A percentile compares a stretch with the other conserved stretches of the same genome.
phyloP scores from a whole-genome alignment of 1,284 basidiomycete genomes.

The Mycena sp. region DNA sequence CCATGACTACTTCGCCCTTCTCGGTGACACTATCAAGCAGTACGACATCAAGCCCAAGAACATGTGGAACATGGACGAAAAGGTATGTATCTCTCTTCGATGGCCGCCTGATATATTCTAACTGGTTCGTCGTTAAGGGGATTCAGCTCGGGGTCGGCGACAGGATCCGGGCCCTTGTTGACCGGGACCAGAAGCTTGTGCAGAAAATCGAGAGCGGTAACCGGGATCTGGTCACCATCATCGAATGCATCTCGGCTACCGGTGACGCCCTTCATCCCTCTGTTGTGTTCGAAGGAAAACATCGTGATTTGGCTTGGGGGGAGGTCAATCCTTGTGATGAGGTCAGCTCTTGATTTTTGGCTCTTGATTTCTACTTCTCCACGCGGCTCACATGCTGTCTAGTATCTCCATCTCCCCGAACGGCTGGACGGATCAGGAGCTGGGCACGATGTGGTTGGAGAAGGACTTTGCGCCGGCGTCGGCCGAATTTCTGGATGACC shows the following conservation, averaged over 20 bases:
- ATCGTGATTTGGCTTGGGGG: conserved; percentile 11
- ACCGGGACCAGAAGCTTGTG: conserved; percentile 21
- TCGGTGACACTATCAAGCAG: too few relatives aligned
- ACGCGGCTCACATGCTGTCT: too few relatives aligned
- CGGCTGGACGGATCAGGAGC: conserved; percentile 34
- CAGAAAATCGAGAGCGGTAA: too few relatives aligned
- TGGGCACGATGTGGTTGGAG: conserved; percentile 40
- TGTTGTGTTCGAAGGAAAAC: too few relatives aligned
- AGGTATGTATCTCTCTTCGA: neutral
- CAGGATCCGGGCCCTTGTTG: neutral
- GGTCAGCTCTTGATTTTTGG: neutral
- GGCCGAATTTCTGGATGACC: too few relatives aligned
- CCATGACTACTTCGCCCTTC: too few relatives aligned
- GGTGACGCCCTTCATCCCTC: too few relatives aligned
- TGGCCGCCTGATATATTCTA: neutral
- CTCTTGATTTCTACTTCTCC: neutral
- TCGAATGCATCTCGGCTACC: too few relatives aligned
- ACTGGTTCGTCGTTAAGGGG: neutral
- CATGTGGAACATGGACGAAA: conserved; percentile 40
- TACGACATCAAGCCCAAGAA: conserved; percentile 25
- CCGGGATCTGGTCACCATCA: too few relatives aligned
- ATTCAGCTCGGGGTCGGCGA: conserved; percentile 18
- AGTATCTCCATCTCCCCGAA: conserved; percentile 16
- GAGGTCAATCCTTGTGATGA: conserved; percentile 15
- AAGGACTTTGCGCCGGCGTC: too few relatives aligned